phyloP scores from a whole-genome alignment of 2,329 filamentous ascomycete genomes.

The Arthrocladium fulminans region DNA sequence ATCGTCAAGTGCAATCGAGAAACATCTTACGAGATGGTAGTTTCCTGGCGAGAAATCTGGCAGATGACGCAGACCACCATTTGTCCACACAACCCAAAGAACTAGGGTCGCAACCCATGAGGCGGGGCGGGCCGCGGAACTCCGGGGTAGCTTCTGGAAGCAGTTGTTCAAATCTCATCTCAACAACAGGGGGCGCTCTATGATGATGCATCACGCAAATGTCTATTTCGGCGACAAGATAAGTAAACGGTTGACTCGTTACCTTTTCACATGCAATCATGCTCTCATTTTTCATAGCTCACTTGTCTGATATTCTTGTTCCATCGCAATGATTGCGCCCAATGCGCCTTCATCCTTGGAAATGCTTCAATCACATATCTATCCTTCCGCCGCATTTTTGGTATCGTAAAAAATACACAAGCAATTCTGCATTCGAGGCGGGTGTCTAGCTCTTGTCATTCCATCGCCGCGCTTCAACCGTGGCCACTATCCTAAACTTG shows the following conservation, averaged over 20 bases:
- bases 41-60: too few relatives aligned
- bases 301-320: conserved; percentile 3
- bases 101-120: too few relatives aligned
- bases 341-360: neutral
- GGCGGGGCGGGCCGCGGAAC: too few relatives aligned
- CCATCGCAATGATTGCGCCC: neutral
- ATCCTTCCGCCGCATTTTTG: conserved; percentile 5
- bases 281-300: conserved; percentile 8
- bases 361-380: conserved; percentile 5
- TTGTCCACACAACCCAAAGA: too few relatives aligned
- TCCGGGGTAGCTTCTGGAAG: too few relatives aligned
- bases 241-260: neutral
- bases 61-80: too few relatives aligned
- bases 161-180: too few relatives aligned
- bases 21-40: too few relatives aligned
- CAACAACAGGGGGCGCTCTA: too few relatives aligned
- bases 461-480: neutral
- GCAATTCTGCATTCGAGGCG: neutral
- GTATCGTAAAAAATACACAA: conserved; percentile 5
- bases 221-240: too few relatives aligned
- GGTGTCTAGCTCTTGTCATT: neutral
- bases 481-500: conserved; percentile 8
- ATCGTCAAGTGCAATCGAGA: too few relatives aligned
- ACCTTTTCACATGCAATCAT: neutral
- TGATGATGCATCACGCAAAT: too few relatives aligned